Conservation (phyloP, 2,329 filamentous ascomycete genomes). For the Curvularia spicifera region DNA sequence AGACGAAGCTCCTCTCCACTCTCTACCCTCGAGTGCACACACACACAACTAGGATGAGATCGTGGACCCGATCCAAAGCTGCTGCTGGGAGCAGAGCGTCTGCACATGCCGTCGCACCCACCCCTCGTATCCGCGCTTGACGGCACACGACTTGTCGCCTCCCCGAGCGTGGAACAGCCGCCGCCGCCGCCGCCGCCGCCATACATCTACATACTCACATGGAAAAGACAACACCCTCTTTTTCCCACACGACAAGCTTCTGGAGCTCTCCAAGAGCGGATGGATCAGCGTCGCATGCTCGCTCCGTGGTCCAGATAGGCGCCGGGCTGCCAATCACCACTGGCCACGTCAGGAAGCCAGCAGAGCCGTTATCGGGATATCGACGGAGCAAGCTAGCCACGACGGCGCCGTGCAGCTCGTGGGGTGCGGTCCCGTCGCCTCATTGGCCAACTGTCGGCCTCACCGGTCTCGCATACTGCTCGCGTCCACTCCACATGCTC, state of each 20-base stretch:
- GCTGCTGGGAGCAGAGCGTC: constrained; percentile 14
- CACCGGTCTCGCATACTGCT: constrained; percentile 36
- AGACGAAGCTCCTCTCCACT: constrained; percentile 24
- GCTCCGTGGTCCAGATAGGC: constrained; percentile 40
- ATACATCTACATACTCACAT: not conserved
- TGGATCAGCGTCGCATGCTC: constrained; percentile 26
- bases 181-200: not conserved
- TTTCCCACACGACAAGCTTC: constrained; percentile 5
- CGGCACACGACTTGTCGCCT: constrained; percentile 3
- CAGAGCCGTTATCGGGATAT: constrained; percentile 49
- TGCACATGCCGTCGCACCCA: constrained; percentile 33
- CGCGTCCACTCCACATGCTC: constrained; percentile 33
- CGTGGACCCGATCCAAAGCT: constrained; percentile 28
- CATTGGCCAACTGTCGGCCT: constrained; percentile 35
- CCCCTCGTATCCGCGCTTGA: constrained; percentile 14
- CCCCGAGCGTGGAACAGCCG: not conserved
- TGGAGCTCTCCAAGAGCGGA: constrained; percentile 10
- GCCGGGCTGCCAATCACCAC: constrained; percentile 42
- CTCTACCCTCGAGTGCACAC: not conserved
- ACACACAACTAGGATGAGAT: constrained; percentile 25
- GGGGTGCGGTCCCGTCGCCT: constrained; percentile 21
- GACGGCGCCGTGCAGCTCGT: constrained; percentile 46
- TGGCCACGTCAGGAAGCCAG: constrained; percentile 46
- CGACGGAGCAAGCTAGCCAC: constrained; percentile 41
- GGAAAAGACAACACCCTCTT: constrained; percentile 1